Conservation (phyloP, 108 stramenopile species). For the Cyclostephanos invisitatus region DNA sequence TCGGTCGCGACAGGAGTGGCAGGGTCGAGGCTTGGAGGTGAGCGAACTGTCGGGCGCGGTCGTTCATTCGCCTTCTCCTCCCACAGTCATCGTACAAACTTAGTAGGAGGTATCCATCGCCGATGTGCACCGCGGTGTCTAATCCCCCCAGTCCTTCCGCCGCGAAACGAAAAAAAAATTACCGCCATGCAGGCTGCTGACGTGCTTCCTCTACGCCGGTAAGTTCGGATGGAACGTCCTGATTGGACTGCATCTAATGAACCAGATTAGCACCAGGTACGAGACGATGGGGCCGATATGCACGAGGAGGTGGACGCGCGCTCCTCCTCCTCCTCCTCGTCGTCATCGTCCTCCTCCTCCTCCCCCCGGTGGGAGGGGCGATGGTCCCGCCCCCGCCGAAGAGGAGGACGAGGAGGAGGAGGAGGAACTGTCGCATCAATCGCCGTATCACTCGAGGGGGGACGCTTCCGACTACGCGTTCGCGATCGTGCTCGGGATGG, state of each 20-base stretch:
- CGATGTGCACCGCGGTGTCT: neutral
- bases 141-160: too few species aligned
- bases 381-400: neutral
- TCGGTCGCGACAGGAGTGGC: slow-evolving; percentile 13
- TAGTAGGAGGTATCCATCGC: neutral
- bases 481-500: slow-evolving; percentile 28
- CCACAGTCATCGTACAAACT: neutral
- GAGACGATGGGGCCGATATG: slow-evolving; percentile 45
- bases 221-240: slow-evolving; percentile 34
- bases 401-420: neutral
- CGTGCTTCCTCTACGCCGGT: slow-evolving; percentile 42
- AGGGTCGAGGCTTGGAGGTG: slow-evolving; percentile 39
- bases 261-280: slow-evolving; percentile 38
- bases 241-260: slow-evolving; percentile 33
- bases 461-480: slow-evolving; percentile 34
- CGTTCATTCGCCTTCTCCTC: neutral
- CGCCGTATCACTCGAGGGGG: slow-evolving; percentile 31
- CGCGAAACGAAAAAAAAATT: neutral
- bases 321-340: neutral
- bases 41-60: neutral
- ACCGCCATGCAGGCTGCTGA: slow-evolving; percentile 20
- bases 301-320: slow-evolving; percentile 21
- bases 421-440: neutral
- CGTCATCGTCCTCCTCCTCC: too few species aligned
- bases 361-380: too few species aligned